Percentiles rank a stretch among this genome's conserved stretches.
These are phyloP conservation scores for Mycena sp. DNA, from an alignment of 1,284 basidiomycete genomes.

Conservation along the genomic window DNA sequence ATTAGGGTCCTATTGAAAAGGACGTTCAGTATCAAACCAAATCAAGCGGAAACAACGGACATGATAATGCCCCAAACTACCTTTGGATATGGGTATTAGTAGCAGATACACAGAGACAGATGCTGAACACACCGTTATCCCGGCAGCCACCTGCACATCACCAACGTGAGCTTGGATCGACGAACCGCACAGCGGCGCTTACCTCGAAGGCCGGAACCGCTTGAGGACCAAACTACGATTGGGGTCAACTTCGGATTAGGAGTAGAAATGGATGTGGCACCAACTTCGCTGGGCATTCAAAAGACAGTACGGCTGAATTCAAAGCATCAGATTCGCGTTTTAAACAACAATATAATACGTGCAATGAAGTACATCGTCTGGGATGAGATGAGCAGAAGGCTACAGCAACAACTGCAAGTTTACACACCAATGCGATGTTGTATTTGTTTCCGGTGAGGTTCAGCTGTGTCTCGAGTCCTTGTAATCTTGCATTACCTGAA, in stretches of 20 bases:
- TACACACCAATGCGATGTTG: conserved; percentile 69
- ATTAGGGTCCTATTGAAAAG: conserved; percentile 60
- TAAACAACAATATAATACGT: conserved; percentile 32
- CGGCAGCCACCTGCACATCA: conserved; percentile 59
- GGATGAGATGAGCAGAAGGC: background rate
- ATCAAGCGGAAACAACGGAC: conserved; percentile 39
- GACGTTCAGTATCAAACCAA: background rate
- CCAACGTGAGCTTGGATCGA: no score
- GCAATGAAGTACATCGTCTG: conserved; percentile 80
- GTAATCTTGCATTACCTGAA: conserved; percentile 71
- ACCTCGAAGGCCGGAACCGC: conserved; percentile 60
- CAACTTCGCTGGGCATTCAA: conserved; percentile 71
- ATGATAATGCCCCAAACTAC: conserved; percentile 59
- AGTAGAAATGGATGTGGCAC: background rate
- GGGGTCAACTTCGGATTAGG: background rate
- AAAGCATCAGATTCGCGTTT: background rate
- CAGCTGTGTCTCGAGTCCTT: conserved; percentile 64
- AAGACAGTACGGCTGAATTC: conserved; percentile 71
- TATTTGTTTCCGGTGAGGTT: conserved; percentile 66
- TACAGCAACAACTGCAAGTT: background rate
- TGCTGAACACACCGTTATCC: conserved; percentile 50
- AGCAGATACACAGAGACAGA: background rate
- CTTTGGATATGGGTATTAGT: conserved; percentile 38
- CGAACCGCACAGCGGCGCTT: no score
- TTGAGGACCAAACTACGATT: conserved; percentile 56